Base-by-base conservation (phyloP, 345 rosid species). In the Jatropha curcas region DNA sequence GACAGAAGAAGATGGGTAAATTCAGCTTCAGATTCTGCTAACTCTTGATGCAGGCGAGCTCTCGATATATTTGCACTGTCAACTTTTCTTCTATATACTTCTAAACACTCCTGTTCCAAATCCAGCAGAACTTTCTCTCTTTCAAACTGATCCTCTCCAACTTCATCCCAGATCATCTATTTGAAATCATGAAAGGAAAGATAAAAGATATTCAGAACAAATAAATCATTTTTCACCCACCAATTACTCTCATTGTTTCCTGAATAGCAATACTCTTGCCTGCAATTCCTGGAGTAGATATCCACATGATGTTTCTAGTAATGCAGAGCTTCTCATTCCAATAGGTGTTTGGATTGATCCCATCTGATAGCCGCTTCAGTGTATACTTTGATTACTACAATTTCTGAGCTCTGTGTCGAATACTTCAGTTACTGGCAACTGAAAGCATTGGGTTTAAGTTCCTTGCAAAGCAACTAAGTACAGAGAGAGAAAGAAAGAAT, bases 151-250 rank as follows among this genome's bases (percentile, higher is more conserved):
- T 86, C 88, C 77, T 92, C 90, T 68, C 99, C 99, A 55, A 92
- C 98, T 79, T 95, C 99, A 82, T 92, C 93, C 99, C 99, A 95
- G 60, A 95, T 95, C 87, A 91, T 91, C 99, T 95, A 86, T 80
- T 67, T 34, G 68, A 50, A 37, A 31, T 60, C 4, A 68, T 24
- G 27, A 65, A 6, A 46, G n/a, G n/a, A 39, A 64, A 65, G 24
- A 9, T n/a, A n/a, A 27, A 58, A 58, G 58, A 70, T 7, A 57
- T 45, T 59, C 12, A 68, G 30, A 65, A 50, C 35, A 58, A 67
- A 53, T 9, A 58, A 74, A n/a, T 0, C 45, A 31, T 48, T 60
- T 56, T 57, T 67, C 19, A 11, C 7, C 31, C 25, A 25, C n/a
- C 17, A 70, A 19, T 27, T 71, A 14, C 28, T 17, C 9, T 41